Percentiles rank a stretch among this genome's conserved stretches.
phyloP scores from a whole-genome alignment of 169 alveolate genomes.

The Theileria luwenshuni region DNA sequence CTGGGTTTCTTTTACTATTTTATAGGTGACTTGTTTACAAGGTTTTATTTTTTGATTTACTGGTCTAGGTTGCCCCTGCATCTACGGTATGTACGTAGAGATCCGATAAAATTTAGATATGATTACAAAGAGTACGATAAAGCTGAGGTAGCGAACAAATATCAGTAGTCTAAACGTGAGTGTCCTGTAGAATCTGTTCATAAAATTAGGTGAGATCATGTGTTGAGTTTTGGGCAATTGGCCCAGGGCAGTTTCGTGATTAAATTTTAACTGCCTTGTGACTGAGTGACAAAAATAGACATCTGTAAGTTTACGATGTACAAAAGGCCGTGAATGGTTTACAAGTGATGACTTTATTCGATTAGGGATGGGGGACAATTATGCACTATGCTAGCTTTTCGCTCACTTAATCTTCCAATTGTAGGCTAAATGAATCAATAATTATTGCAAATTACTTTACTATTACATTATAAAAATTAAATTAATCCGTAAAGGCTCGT shows the following conservation, averaged over 20 bases:
- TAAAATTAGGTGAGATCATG: neutral
- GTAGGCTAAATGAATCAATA: neutral
- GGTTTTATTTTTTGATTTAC: too few relatives aligned
- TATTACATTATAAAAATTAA: too few relatives aligned
- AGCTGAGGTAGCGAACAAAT: neutral
- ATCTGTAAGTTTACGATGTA: too few relatives aligned
- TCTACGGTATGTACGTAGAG: neutral
- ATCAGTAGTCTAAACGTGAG: neutral
- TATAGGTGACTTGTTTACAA: too few relatives aligned
- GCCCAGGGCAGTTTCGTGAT: too few relatives aligned
- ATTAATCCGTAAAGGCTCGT: neutral
- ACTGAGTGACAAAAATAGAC: too few relatives aligned
- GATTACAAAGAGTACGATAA: neutral
- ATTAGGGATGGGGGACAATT: neutral
- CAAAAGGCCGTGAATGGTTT: too few relatives aligned
- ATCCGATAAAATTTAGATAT: neutral
- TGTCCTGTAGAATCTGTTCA: slow-evolving; percentile 9
- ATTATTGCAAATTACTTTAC: neutral
- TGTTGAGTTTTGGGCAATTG: too few relatives aligned
- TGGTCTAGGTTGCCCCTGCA: neutral
- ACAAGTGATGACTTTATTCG: too few relatives aligned
- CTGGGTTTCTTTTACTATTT: too few relatives aligned
- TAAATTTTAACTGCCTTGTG: too few relatives aligned
- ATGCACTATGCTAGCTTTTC: neutral
- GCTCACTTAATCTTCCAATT: neutral